phyloP scores from a whole-genome alignment of 176 grass and related monocot genomes.

The Musa beccarii region DNA sequence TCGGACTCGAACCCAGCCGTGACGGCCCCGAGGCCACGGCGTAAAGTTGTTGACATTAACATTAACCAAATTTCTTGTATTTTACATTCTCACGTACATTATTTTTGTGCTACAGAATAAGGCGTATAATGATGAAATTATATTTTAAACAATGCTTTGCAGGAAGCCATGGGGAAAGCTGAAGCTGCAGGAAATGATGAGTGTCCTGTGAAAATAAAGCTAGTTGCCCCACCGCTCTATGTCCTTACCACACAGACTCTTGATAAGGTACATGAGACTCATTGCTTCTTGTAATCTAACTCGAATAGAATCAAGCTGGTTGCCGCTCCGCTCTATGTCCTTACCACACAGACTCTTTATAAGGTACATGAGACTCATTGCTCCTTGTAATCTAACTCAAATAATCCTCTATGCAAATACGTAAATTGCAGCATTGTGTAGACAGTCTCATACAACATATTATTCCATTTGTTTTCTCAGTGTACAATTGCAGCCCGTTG shows the following conservation, averaged over 20 bases:
- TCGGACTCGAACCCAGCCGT: too few relatives aligned
- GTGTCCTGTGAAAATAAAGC: conserved; percentile 85
- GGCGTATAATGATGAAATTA: too few relatives aligned
- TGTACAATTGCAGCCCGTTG: too few relatives aligned
- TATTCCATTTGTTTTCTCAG: too few relatives aligned
- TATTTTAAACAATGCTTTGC: conserved; percentile 1
- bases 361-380: conserved; percentile 30
- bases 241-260: conserved; percentile 85
- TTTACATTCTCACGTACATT: neutral
- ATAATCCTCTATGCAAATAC: too few relatives aligned
- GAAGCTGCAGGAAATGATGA: conserved; percentile 65
- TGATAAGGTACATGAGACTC: conserved; percentile 42
- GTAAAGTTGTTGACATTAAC: too few relatives aligned
- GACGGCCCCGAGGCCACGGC: too few relatives aligned
- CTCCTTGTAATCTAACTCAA: too few relatives aligned
- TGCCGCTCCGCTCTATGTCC: conserved; percentile 83
- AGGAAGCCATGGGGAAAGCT: conserved; percentile 86
- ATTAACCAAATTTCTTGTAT: neutral
- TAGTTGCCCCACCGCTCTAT: conserved; percentile 85
- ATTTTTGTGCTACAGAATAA: neutral
- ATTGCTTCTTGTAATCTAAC: too few relatives aligned
- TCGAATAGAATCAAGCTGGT: conserved; percentile 50
- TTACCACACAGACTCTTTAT: conserved; percentile 85
- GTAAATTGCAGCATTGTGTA: too few relatives aligned
- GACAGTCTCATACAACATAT: too few relatives aligned